These are phyloP conservation scores for Polychaeton citri DNA, from an alignment of 2,329 filamentous ascomycete genomes.

Conservation along the genomic window DNA sequence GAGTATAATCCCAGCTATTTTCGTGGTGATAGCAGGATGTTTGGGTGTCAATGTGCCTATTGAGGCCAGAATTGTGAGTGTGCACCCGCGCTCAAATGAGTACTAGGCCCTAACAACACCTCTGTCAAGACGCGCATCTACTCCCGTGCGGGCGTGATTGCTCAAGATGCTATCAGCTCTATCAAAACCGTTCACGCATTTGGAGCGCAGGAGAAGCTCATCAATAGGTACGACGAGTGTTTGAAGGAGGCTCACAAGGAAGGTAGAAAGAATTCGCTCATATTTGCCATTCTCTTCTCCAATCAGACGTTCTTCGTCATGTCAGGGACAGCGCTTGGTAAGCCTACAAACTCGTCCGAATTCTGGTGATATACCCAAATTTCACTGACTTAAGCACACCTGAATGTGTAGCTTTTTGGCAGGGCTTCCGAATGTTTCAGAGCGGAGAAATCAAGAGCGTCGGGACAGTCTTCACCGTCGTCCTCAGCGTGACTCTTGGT, in stretches of 20 bases:
- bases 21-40: constrained; percentile 18
- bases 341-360: no score
- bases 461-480: constrained; percentile 23
- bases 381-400: no score
- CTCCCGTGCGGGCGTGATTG: constrained; percentile 31
- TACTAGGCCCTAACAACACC: no score
- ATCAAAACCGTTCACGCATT: constrained; percentile 39
- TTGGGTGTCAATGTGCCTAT: constrained; percentile 23
- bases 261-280: constrained; percentile 31
- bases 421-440: constrained; percentile 26
- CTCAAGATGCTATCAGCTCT: constrained; percentile 38
- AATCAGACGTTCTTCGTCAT: constrained; percentile 30
- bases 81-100: no score
- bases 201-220: constrained; percentile 31
- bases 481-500: constrained; percentile 20
- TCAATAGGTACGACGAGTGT: constrained; percentile 29
- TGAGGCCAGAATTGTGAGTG: constrained; percentile 22
- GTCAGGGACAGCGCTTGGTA: constrained; percentile 24
- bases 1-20: constrained; percentile 34
- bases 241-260: constrained; percentile 30
- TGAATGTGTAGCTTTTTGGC: constrained; percentile 36
- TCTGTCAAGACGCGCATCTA: no score
- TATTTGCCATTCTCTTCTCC: constrained; percentile 30
- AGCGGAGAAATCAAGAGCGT: constrained; percentile 19
- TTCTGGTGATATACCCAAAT: no score